phyloP scores from a whole-genome alignment of 257 asterid species.

The Eustoma russellianum region DNA sequence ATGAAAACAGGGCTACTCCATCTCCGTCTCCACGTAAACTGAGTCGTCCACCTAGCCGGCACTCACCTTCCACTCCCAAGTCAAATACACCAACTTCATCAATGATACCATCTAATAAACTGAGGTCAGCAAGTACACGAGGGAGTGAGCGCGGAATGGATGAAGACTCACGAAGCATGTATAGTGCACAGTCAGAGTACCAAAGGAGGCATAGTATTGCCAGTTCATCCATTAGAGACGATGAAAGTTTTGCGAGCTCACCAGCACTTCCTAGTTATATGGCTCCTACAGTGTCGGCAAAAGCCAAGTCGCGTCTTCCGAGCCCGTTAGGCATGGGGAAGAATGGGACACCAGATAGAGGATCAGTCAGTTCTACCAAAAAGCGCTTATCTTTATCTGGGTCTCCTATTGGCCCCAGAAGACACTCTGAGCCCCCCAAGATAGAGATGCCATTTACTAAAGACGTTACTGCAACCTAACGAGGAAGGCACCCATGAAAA shows the following conservation, averaged over 20 bases:
- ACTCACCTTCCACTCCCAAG: conserved; percentile 61
- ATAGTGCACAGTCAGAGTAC: conserved; percentile 47
- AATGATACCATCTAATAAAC: conserved; percentile 7
- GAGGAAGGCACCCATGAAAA: conserved; percentile 2
- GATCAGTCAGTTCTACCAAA: conserved; percentile 26
- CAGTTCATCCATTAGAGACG: conserved; percentile 66
- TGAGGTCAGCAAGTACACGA: conserved; percentile 27
- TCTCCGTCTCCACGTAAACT: conserved; percentile 33
- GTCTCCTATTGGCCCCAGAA: conserved; percentile 34
- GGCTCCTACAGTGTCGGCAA: conserved; percentile 54
- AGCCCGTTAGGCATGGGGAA: conserved; percentile 42
- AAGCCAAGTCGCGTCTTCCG: conserved; percentile 45
- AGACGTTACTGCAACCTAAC: conserved; percentile 17
- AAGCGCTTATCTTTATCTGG: conserved; percentile 50
- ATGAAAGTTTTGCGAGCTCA: conserved; percentile 66
- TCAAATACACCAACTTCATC: conserved; percentile 21
- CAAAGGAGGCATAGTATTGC: conserved; percentile 55
- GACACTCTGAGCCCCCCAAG: conserved; percentile 34
- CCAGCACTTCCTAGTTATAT: conserved; percentile 58
- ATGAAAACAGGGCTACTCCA: conserved; percentile 12
- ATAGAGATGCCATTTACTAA: conserved; percentile 9
- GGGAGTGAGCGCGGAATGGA: conserved; percentile 33
- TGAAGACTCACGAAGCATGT: conserved; percentile 58
- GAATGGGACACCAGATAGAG: conserved; percentile 32
- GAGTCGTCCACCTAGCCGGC: conserved; percentile 37